phyloP scores from a whole-genome alignment of 108 stramenopile genomes.

The Skeletonema tropicum region DNA sequence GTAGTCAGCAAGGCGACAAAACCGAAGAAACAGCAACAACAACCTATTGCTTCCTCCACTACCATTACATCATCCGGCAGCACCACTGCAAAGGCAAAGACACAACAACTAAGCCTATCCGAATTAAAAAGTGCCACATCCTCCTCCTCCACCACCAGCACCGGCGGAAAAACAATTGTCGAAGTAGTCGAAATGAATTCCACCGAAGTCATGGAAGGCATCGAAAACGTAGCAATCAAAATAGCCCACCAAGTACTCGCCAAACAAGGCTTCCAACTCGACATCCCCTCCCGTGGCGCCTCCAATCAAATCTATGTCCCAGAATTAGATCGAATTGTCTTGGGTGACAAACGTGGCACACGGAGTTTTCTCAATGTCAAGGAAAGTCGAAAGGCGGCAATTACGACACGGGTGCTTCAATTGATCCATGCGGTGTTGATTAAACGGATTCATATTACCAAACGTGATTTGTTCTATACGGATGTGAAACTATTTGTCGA shows the following conservation, averaged over 20 bases:
- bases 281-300: conserved; percentile 80
- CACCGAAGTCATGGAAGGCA: conserved; percentile 80
- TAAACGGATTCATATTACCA: conserved; percentile 97
- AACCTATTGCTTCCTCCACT: background rate
- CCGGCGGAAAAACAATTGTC: conserved; percentile 52
- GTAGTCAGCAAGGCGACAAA: conserved; percentile 3
- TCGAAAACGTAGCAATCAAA: conserved; percentile 73
- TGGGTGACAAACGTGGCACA: conserved; percentile 69
- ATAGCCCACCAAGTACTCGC: conserved; percentile 69
- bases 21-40: background rate
- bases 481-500: conserved; percentile 98
- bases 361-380: conserved; percentile 80
- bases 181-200: conserved; percentile 77
- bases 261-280: conserved; percentile 59
- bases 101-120: conserved; percentile 23
- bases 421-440: conserved; percentile 91
- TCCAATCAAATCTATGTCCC: conserved; percentile 91
- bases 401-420: conserved; percentile 93
- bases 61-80: too few species aligned
- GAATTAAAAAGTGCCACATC: conserved; percentile 15
- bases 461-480: conserved; percentile 98
- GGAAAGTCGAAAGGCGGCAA: conserved; percentile 85
- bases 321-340: conserved; percentile 92
- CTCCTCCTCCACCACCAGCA: too few species aligned
- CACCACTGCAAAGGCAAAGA: background rate